Percentiles rank a stretch among this genome's conserved stretches.
These are phyloP conservation scores for Candida maltosa DNA, from an alignment of 805 yeast species.

Conservation along the genomic window DNA sequence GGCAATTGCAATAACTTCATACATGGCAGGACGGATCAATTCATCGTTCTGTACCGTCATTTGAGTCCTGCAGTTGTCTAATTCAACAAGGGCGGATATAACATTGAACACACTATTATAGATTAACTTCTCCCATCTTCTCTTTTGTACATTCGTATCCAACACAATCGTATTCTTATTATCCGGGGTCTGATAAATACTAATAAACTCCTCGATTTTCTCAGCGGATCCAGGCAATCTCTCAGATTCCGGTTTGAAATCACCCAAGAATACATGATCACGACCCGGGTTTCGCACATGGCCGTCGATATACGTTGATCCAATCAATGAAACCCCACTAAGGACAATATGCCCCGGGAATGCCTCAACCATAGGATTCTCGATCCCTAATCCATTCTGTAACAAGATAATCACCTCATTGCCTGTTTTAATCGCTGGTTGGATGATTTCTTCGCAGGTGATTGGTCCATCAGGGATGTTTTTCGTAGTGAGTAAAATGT, in stretches of 20 bases:
- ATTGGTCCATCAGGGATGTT: conserved; percentile 32
- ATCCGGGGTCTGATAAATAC: conserved; percentile 25
- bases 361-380: conserved; percentile 24
- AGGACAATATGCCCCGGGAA: conserved; percentile 32
- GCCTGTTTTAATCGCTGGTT: conserved; percentile 26
- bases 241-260: conserved; percentile 17
- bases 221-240: conserved; percentile 5
- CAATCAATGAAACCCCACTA: conserved; percentile 35
- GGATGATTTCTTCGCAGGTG: conserved; percentile 41
- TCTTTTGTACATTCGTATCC: conserved; percentile 27
- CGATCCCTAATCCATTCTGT: conserved; percentile 41
- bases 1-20: conserved; percentile 63
- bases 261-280: conserved; percentile 21
- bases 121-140: conserved; percentile 39
- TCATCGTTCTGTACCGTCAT: conserved; percentile 28
- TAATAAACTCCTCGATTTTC: conserved; percentile 19
- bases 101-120: conserved; percentile 36
- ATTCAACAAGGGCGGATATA: conserved; percentile 27
- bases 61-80: conserved; percentile 35
- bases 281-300: conserved; percentile 15
- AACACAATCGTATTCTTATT: conserved; percentile 19
- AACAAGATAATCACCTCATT: conserved; percentile 29
- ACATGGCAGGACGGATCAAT: conserved; percentile 56
- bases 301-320: conserved; percentile 27
- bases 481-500: conserved; percentile 36